Conservation (phyloP, 306 rosid species). For the Sindora glabra region DNA sequence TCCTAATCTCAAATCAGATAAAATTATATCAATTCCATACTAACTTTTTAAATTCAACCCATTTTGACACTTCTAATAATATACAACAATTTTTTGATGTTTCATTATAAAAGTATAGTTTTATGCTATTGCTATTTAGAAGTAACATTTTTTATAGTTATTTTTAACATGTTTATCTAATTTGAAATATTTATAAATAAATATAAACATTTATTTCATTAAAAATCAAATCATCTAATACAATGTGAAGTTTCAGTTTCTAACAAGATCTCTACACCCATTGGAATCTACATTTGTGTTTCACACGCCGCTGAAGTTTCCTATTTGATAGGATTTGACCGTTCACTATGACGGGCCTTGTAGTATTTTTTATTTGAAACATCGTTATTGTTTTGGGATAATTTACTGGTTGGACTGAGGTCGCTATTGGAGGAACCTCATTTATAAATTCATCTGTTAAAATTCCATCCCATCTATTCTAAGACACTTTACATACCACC, state of each 20-base stretch:
- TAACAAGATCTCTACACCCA: constrained; percentile 34
- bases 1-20: too few species aligned
- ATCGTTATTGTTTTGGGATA: constrained; percentile 34
- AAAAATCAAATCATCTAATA: too few species aligned
- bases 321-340: constrained; percentile 56
- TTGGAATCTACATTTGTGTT: constrained; percentile 59
- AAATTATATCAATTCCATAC: too few species aligned
- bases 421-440: constrained; percentile 43
- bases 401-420: constrained; percentile 18
- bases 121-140: too few species aligned
- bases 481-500: constrained; percentile 72
- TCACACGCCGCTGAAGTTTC: constrained; percentile 51
- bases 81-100: too few species aligned
- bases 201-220: too few species aligned
- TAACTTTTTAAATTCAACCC: too few species aligned
- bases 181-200: too few species aligned
- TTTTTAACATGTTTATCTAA: too few species aligned
- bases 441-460: constrained; percentile 75
- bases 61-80: too few species aligned
- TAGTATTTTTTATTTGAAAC: constrained; percentile 46
- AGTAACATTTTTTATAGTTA: too few species aligned
- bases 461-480: constrained; percentile 91
- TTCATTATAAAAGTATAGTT: too few species aligned
- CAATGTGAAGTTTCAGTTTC: constrained; percentile 8
- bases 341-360: constrained; percentile 58